Base-by-base conservation (phyloP, 306 rosid species). In the Myrica gale region DNA sequence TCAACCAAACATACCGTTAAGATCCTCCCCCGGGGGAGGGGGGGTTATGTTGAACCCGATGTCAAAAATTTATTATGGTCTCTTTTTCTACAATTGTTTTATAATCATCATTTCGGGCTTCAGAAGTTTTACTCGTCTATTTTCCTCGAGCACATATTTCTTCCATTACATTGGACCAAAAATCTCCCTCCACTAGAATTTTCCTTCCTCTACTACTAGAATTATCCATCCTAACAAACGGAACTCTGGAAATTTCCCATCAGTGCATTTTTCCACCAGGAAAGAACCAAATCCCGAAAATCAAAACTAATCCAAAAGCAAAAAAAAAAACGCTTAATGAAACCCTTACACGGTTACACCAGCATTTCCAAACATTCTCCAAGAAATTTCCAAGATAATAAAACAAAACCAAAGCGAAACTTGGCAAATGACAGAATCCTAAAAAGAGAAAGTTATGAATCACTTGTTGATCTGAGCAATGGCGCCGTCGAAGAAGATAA, bases 381-480 rank as follows among this genome's bases (percentile, higher is more conserved):
- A 44, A 68, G 37, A 55, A 77, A 17, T 63, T 47, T n/a, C 39
- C 72, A 63, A 54, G 26, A 58, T 23, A 7, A 9, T 52, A 0
- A 61, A 11, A 9, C 43, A 68, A 61, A 76, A 53, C 72, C 69
- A 48, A 48, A 11, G 1, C 5, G 2, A 53, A 53, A 21, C 70
- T 43, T 41, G 8, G 6, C 26, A 65, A 65, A 42, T 65, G 70
- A 19, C 15, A 65, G 50, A 42, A 16, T 65, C 51, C 41, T 15
- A 60, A 52, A 46, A 9, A 56, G 50, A 20, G 12, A 32, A n/a
- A 16, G 71, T 50, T 41, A 67, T 45, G 39, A 46, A 48, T 67
- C 85, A 95, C 99, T 89, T 96, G 90, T 96, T 96, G 89, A 96
- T 90, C 91, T 96, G 99, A n/a, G 99, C 92, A 77, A 96, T 71